Evolutionary conservation across 768 basidiomycete genomes (phyloP), one percentile per base, ranked within the genome.

Genomic region (Termitomyces sp.): DNA sequence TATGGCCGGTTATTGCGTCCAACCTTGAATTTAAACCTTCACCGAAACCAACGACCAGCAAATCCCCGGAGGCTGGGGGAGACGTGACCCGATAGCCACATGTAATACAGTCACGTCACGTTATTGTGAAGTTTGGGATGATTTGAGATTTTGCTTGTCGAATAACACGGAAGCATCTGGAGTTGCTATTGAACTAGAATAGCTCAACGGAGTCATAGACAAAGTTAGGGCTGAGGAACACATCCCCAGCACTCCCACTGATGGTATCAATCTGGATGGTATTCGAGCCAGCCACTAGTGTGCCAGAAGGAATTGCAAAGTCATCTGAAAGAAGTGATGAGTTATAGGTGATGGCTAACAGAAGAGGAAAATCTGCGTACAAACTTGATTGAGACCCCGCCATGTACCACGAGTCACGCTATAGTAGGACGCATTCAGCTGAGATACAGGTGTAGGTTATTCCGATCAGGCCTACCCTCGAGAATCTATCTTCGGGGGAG

Each of bases 1-100:
- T 90, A 15, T 90, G 88, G 88, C 87, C 88, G 3, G 72, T 83
- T 33, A 89, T 90, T 62, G 80, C 84, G 0, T 79, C 82, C 55
- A 83, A 83, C 61, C 74, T 90, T 28, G 86, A 88, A 63, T 88
- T 87, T 66, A 82, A 80, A 57, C 79, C 85, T 22, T 73, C 71
- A 35, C 48, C 66, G 16, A 65, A 61, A 44, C 20, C 59, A 55
- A 60, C 55, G 12, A 49, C 63, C 15, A 59, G 60, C 44, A 61
- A 66, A 49, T 52, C 66, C 2, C 45, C 65, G 6, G 70, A 67
- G 33, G 59, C 56, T n/a, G 65, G 64, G 4, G 68, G 60, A 44
- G 61, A 66, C 24, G n/a, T 45, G 4, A 5, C 35, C 18, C 63
- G 57, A 20, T 66, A 51, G 57, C 6, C 13, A 18, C 18, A 7